Base-by-base conservation (phyloP, 2,329 filamentous ascomycete genomes). In the Aspergillus luchuensis region DNA sequence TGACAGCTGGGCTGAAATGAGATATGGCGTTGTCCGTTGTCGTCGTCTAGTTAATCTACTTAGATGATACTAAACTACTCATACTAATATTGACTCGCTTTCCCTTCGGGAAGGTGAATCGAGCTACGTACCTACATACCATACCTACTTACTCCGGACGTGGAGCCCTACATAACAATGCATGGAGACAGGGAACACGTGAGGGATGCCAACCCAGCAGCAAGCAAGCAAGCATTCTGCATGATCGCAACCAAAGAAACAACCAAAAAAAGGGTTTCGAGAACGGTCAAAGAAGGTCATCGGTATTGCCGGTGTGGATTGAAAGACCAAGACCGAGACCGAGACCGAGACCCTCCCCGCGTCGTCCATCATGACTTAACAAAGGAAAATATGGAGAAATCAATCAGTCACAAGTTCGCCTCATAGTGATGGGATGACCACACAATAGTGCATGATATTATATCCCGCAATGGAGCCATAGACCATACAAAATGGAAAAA, bases 381-480 rank as follows among this genome's bases (percentile, higher is more conserved):
- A 36, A 36, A 36, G 33, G 25, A 28, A 8, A 6, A 36, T 36
- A 36, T 36, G 33, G 33, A 36, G 33, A 36, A 33, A 13, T 30
- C 28, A 15, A 36, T 13, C 33, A 36, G 39, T 17, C 39, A 19
- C 39, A 30, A 30, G 28, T 30, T 30, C 10, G 39, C 39, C 39
- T 43, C 39, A 11, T 43, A 45, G 17, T 43, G 41, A 45, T 45
- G 41, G 41, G 19, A 45, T 53, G 51, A 53, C 36, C 15, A 47
- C 51, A 47, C 25, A 13, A 30, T 30, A 43, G 45, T 28, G 25
- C 17, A 23, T 17, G 39, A 47, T 13, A 56, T 21, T 56, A 56
- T 56, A 56, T 56, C 53, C 53, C 53, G 53, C 53, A 36, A 56
- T 56, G 39, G 53, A 45, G 52, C 52, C 52, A 30, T 28, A 28